A percentile compares a stretch with the other conserved stretches of the same genome.
Conservation (phyloP, 768 basidiomycete species). For the Pleurotus ostreatus region DNA sequence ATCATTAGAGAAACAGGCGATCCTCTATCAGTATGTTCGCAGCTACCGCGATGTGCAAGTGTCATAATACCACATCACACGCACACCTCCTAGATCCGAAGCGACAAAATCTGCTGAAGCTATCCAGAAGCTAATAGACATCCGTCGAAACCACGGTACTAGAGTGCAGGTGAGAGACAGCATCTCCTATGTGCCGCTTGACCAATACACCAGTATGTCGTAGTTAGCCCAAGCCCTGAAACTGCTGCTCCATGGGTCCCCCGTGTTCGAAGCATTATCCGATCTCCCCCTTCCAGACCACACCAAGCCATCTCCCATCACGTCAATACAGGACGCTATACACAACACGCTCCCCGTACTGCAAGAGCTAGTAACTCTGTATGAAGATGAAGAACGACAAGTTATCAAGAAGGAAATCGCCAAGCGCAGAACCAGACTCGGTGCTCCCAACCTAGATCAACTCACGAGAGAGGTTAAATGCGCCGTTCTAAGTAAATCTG, state of each 20-base stretch:
- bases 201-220: not conserved
- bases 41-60: too few species aligned
- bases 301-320: slow-evolving; percentile 66
- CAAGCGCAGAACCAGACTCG: slow-evolving; percentile 74
- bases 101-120: slow-evolving; percentile 74
- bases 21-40: slow-evolving; percentile 38
- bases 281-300: slow-evolving; percentile 69
- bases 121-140: slow-evolving; percentile 70
- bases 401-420: slow-evolving; percentile 64
- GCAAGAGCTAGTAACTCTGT: slow-evolving; percentile 63
- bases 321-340: slow-evolving; percentile 56
- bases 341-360: slow-evolving; percentile 68
- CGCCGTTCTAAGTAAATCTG: slow-evolving; percentile 61
- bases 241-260: slow-evolving; percentile 72
- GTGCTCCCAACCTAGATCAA: slow-evolving; percentile 55
- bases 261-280: slow-evolving; percentile 56
- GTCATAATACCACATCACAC: too few species aligned
- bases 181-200: not conserved
- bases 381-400: slow-evolving; percentile 61
- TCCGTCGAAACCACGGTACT: slow-evolving; percentile 58
- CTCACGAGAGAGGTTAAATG: slow-evolving; percentile 59
- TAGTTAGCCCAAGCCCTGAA: slow-evolving; percentile 68
- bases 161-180: slow-evolving; percentile 45
- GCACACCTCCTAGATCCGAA: slow-evolving; percentile 51
- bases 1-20: slow-evolving; percentile 51